Conservation (phyloP, 768 basidiomycete species). For the Omphalotus guepiniiformis region DNA sequence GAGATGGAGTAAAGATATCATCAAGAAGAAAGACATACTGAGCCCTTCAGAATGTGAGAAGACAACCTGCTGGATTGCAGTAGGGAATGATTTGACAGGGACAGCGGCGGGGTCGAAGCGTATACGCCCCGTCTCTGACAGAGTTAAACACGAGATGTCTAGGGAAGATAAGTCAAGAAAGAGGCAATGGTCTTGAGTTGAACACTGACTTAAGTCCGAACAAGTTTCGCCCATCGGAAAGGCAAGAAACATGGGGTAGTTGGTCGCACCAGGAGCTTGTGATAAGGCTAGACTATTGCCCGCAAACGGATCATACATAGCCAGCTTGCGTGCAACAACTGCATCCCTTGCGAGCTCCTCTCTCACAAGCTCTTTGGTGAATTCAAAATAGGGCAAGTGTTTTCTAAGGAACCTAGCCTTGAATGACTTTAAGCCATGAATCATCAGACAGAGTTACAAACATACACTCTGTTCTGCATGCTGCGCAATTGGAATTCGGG, state of each 20-base stretch:
- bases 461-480: slow-evolving; percentile 67
- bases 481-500: slow-evolving; percentile 34
- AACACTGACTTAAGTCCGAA: slow-evolving; percentile 54
- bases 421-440: slow-evolving; percentile 1
- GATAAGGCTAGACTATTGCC: slow-evolving; percentile 52
- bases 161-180: slow-evolving; percentile 8
- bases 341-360: slow-evolving; percentile 50
- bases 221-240: slow-evolving; percentile 66
- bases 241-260: slow-evolving; percentile 31
- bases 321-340: slow-evolving; percentile 26
- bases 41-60: slow-evolving; percentile 20
- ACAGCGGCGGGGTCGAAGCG: slow-evolving; percentile 35
- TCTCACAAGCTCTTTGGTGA: slow-evolving; percentile 64
- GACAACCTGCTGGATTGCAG: slow-evolving; percentile 65
- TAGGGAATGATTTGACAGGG: slow-evolving; percentile 47
- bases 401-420: slow-evolving; percentile 75
- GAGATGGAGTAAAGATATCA: slow-evolving; percentile 12
- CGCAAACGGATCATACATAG: slow-evolving; percentile 50
- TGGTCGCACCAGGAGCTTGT: slow-evolving; percentile 20
- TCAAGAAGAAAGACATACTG: slow-evolving; percentile 4
- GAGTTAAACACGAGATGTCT: slow-evolving; percentile 50
- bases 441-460: slow-evolving; percentile 1
- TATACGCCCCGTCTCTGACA: slow-evolving; percentile 20
- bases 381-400: slow-evolving; percentile 67
- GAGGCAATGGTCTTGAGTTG: background rate